These are phyloP conservation scores for Saposhnikovia divaricata DNA, from an alignment of 129 eudicot genomes.

Conservation along the genomic window DNA sequence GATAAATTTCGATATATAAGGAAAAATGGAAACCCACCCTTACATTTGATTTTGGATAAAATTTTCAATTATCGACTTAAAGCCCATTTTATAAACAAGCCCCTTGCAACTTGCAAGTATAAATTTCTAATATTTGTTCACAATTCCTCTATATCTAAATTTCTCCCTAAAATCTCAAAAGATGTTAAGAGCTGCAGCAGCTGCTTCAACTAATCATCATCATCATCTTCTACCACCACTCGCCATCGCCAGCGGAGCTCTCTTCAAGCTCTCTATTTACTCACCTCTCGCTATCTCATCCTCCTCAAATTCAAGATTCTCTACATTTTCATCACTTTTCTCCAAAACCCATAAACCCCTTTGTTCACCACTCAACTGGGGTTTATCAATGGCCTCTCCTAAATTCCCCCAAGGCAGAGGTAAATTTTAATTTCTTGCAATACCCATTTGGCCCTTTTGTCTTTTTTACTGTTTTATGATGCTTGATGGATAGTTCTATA, in stretches of 20 bases:
- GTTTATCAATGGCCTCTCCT: background rate
- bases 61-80: too few species aligned
- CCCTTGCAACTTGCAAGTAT: too few species aligned
- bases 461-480: background rate
- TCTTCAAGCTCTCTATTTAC: background rate
- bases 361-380: background rate
- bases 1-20: too few species aligned
- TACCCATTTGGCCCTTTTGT: background rate
- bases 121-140: too few species aligned
- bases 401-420: background rate
- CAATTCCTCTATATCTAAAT: background rate
- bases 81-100: too few species aligned
- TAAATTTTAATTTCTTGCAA: background rate
- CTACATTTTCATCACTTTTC: background rate
- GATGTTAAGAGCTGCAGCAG: background rate
- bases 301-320: background rate
- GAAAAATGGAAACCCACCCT: too few species aligned
- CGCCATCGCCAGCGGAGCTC: background rate
- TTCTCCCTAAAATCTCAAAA: background rate
- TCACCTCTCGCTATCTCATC: background rate
- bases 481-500: background rate
- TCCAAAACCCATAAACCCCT: background rate
- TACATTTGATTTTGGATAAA: too few species aligned
- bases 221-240: background rate
- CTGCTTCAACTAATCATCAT: background rate